Percentiles rank a stretch among this genome's conserved stretches.
phyloP scores from a whole-genome alignment of 805 yeast genomes.

The Pichia phayaonensis region DNA sequence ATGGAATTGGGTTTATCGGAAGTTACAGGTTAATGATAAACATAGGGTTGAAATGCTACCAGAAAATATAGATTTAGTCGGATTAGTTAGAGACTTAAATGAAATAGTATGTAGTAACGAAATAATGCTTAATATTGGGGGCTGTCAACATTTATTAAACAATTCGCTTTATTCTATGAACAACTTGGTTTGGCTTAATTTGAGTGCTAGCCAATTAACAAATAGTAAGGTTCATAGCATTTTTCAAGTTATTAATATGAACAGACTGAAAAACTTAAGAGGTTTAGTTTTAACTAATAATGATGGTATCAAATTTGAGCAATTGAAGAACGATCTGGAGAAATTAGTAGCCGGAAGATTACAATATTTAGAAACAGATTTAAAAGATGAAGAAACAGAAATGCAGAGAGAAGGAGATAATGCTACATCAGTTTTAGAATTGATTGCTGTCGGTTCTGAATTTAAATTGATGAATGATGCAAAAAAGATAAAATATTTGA shows the following conservation, averaged over 20 bases:
- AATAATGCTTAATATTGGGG: constrained; percentile 5
- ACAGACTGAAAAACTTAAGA: constrained; percentile 2
- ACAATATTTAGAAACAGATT: constrained; percentile 10
- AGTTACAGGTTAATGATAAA: not conserved
- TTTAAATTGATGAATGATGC: constrained; percentile 10
- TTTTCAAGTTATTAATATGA: constrained; percentile 10
- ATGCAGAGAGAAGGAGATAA: not conserved
- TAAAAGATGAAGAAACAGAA: not conserved
- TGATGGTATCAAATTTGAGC: constrained; percentile 1
- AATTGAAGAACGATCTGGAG: constrained; percentile 6
- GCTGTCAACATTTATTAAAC: constrained; percentile 2
- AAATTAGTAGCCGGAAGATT: constrained; percentile 4
- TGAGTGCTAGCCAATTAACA: not conserved
- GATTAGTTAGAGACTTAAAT: constrained; percentile 5
- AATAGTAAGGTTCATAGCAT: constrained; percentile 4
- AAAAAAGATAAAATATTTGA: constrained; percentile 5
- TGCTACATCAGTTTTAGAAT: not conserved
- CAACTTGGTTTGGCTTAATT: constrained; percentile 8
- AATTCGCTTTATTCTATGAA: constrained; percentile 5
- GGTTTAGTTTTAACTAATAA: constrained; percentile 8
- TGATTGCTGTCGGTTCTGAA: not conserved
- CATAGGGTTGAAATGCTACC: constrained; percentile 12
- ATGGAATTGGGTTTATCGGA: constrained; percentile 9
- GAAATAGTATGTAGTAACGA: not conserved
- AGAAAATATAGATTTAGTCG: constrained; percentile 6